A percentile compares a stretch with the other conserved stretches of the same genome.
Conservation (phyloP, 2,329 filamentous ascomycete genomes). For the Aspergillus texensis region DNA sequence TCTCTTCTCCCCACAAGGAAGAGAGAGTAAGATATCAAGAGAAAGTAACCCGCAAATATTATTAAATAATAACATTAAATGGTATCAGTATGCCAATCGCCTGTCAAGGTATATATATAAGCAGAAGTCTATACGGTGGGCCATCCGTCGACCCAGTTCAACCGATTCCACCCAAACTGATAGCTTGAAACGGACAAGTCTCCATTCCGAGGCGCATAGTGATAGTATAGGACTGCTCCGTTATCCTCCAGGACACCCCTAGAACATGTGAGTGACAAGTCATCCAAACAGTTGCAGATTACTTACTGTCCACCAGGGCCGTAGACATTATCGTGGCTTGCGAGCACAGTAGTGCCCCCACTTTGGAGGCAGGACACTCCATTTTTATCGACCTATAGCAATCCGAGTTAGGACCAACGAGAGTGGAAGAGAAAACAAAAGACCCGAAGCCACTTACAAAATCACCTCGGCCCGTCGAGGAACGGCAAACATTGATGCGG, state of each 20-base stretch:
- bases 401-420: background rate
- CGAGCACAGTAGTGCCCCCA: slow-evolving; percentile 64
- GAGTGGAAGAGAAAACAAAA: too few relatives aligned
- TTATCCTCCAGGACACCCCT: slow-evolving; percentile 38
- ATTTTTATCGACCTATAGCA: slow-evolving; percentile 51
- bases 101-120: background rate
- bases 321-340: slow-evolving; percentile 63
- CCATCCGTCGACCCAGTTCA: slow-evolving; percentile 50
- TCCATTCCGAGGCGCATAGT: slow-evolving; percentile 59
- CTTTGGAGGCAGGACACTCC: slow-evolving; percentile 57
- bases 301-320: slow-evolving; percentile 68
- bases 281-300: background rate
- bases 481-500: slow-evolving; percentile 65
- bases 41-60: background rate
- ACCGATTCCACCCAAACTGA: slow-evolving; percentile 52
- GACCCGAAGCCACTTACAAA: slow-evolving; percentile 48
- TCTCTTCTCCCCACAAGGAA: background rate
- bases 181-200: slow-evolving; percentile 52
- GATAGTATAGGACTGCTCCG: slow-evolving; percentile 64
- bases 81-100: background rate
- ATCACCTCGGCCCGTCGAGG: slow-evolving; percentile 51
- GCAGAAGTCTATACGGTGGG: slow-evolving; percentile 34
- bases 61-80: background rate
- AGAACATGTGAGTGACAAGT: background rate
- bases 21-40: background rate